Evolutionary conservation across 2,329 filamentous ascomycete genomes (phyloP), one percentile per base, ranked within the genome.

Genomic region (Triangularia verruculosa): DNA sequence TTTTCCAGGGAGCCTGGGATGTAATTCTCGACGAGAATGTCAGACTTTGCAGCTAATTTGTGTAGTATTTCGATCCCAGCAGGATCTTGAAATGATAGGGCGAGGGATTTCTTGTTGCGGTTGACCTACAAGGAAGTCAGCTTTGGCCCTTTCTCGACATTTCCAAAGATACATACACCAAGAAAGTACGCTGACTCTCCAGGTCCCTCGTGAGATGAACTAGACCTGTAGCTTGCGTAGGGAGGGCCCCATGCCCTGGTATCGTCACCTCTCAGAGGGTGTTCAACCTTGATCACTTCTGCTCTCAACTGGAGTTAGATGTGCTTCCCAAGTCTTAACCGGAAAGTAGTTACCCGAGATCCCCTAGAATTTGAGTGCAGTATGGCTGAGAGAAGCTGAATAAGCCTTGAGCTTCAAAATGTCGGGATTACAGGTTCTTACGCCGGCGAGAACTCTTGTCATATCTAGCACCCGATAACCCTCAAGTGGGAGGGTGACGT

Each of bases 131-230:
- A 12, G 55, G 59, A 5, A 11, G 52, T 68, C 12, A 68, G 63
- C 27, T 13, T 47, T 43, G 24, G 11, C 2, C n/a, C 20, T 8
- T 53, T 65, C 66, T 32, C 20, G 52, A 13, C 24, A 17, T 15
- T 57, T 22, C 11, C 20, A 5, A 61, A 22, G 24, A 55, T n/a
- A n/a, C 83, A 66, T 83, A 97, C 95, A 59, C 89, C 88, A 27
- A 99, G 81, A 72, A 96, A 99, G 75, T 99, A 99, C 9, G 95
- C 95, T 66, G 92, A 95, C 76, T 99, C 95, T 24, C 95, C 95
- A 0, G 91, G 89, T 0, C 92, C 90, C 76, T 86, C 70, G 71
- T 81, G 75, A 70, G 79, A 73, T 15, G 86, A 83, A 3, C 80
- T 85, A 30, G 86, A 75, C 66, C 83, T 85, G 74, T 96, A 96